Percentiles rank a stretch among this genome's conserved stretches.
Evolutionary conservation across 2,329 filamentous ascomycete species (phyloP).

Genomic region (Sclerotinia minor): DNA sequence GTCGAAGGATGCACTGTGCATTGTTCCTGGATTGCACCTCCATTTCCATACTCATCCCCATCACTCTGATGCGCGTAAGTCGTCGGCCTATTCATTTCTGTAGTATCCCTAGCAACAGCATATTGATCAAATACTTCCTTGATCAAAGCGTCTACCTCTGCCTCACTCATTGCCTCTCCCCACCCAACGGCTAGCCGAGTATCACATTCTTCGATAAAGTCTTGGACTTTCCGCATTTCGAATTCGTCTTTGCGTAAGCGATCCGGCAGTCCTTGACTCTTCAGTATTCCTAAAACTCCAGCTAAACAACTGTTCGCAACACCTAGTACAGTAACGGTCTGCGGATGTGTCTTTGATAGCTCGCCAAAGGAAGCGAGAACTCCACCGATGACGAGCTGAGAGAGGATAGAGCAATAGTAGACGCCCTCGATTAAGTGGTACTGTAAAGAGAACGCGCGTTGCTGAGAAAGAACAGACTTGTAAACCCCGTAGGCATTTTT

Average conservation of each 20-base stretch:
- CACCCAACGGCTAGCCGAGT: constrained; percentile 44
- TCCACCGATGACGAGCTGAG: constrained; percentile 51
- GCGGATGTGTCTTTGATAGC: constrained; percentile 50
- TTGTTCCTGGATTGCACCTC: background rate
- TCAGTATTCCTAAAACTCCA: constrained; percentile 58
- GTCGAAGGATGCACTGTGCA: background rate
- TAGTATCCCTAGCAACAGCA: constrained; percentile 36
- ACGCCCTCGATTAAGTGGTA: constrained; percentile 43
- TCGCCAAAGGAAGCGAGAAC: constrained; percentile 50
- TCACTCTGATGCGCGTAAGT: constrained; percentile 48
- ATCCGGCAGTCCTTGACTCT: constrained; percentile 53
- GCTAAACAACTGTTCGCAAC: constrained; percentile 64
- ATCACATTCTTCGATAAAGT: constrained; percentile 57
- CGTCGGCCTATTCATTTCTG: constrained; percentile 36
- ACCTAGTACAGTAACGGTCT: constrained; percentile 57
- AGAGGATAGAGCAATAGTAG: constrained; percentile 48
- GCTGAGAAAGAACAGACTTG: constrained; percentile 42
- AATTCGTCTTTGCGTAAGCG: constrained; percentile 49
- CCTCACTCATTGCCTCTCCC: constrained; percentile 26
- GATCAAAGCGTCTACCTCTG: constrained; percentile 34
- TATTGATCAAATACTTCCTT: constrained; percentile 37
- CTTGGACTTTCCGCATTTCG: constrained; percentile 50
- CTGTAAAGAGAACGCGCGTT: constrained; percentile 41
- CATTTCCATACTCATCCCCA: constrained; percentile 30
- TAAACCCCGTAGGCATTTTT: constrained; percentile 42